Evolutionary conservation across 495 filamentous ascomycete genomes (phyloP), one percentile per base, ranked within the genome.

Genomic region (Penicillium coprophilum): DNA sequence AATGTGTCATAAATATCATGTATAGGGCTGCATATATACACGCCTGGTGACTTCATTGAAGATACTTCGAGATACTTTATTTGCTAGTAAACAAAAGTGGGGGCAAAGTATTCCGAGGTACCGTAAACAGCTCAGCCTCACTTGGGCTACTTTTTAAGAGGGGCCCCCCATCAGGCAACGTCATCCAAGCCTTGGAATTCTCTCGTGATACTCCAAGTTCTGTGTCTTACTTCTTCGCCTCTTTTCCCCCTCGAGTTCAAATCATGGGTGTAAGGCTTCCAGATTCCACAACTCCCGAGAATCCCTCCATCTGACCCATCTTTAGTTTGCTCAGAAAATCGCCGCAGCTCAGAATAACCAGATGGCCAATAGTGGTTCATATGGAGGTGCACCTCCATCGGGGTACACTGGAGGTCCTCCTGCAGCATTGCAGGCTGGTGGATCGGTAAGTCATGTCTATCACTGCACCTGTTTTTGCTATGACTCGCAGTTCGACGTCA

Each of bases 271-370:
- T 75, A 69, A 69, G 72, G 67, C 13, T 41, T 19, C 23, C 34
- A 27, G 23, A n/a, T 43, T 46, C 46, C 13, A 27, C 10, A 15
- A 21, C 15, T 20, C 27, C 23, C 13, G 3, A 43, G 23, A 40
- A 28, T 39, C 30, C 34, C 46, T 40, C 24, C 6, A 50, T 31
- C 48, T 60, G 30, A 46, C 50, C 62, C 56, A 62, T 51, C 50
- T 15, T 27, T 56, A 79, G 76, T 76, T 79, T 58, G 76, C 76
- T 28, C 73, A 74, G 36, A 79, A 79, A 62, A 69, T 79, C 57
- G 72, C 74, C 41, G 69, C 68, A 39, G 63, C 64, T 49, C 73
- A 76, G 56, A 68, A 65, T 24, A 62, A 52, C 39, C 50, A 55
- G 8, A 65, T 62, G 55, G 44, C 58, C 39, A 62, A 50, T 28